Percentiles rank a stretch among this genome's conserved stretches.
phyloP scores from a whole-genome alignment of 352 stramenopile genomes.

The Pythium folliculosum region DNA sequence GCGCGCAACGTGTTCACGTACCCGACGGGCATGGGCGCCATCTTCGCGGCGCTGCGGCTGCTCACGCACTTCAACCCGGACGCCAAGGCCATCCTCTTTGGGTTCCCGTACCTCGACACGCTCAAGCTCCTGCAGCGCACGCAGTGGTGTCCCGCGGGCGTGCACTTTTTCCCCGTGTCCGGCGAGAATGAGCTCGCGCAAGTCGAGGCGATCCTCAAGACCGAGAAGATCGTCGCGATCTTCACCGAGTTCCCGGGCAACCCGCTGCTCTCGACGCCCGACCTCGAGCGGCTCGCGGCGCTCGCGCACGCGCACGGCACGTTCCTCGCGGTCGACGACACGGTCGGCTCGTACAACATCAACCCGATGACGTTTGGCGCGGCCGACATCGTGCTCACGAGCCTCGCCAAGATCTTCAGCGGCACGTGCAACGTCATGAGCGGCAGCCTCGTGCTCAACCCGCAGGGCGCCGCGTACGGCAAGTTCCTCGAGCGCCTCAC shows the following conservation, averaged over 20 bases:
- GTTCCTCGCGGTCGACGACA: constrained; percentile 90
- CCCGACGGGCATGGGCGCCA: constrained; percentile 88
- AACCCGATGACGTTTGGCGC: constrained; percentile 77
- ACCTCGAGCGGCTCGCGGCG: constrained; percentile 79
- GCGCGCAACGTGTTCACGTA: constrained; percentile 68
- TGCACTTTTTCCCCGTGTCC: constrained; percentile 90
- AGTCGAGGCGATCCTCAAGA: constrained; percentile 67
- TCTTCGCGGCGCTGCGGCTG: constrained; percentile 83
- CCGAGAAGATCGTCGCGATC: constrained; percentile 80
- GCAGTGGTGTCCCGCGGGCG: constrained; percentile 84
- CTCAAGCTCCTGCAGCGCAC: constrained; percentile 89
- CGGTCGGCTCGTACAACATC: constrained; percentile 90
- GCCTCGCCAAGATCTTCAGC: constrained; percentile 93
- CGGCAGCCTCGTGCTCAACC: constrained; percentile 90
- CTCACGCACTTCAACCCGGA: constrained; percentile 46
- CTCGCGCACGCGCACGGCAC: constrained; percentile 88
- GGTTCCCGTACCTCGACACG: constrained; percentile 94
- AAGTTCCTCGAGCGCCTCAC: constrained; percentile 44
- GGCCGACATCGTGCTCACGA: constrained; percentile 91
- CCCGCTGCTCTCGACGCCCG: constrained; percentile 84
- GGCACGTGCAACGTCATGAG: constrained; percentile 91
- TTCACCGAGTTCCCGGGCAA: constrained; percentile 95
- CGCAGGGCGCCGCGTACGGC: constrained; percentile 42
- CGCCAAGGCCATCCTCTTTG: constrained; percentile 85
- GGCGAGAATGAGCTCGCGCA: constrained; percentile 60